Percentiles rank a stretch among this genome's conserved stretches.
Conservation (phyloP, 2,329 filamentous ascomycete genomes). For the Neofusicoccum cordaticola region DNA sequence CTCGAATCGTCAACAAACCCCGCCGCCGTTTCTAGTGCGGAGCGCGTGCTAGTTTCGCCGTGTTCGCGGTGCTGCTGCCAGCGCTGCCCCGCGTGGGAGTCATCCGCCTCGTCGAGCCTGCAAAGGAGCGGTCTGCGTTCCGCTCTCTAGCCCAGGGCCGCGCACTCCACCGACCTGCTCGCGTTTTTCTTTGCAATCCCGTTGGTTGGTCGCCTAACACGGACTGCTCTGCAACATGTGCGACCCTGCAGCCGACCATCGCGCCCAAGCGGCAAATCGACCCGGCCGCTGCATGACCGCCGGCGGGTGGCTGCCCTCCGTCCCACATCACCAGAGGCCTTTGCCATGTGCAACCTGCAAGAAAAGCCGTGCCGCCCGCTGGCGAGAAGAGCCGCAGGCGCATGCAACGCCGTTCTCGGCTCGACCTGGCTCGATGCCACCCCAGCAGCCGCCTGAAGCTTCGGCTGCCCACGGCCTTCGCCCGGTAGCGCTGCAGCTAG, state of each 20-base stretch:
- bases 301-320: constrained; percentile 1
- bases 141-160: not conserved
- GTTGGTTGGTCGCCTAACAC: constrained; percentile 5
- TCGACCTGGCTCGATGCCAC: not conserved
- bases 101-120: not conserved
- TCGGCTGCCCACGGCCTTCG: constrained; percentile 2
- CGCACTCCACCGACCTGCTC: not conserved
- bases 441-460: not conserved
- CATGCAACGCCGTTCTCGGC: constrained; percentile 1
- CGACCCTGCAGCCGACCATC: constrained; percentile 4
- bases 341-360: constrained; percentile 4
- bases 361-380: not conserved
- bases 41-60: not conserved
- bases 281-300: not conserved
- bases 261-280: constrained; percentile 6
- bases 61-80: not conserved
- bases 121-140: constrained; percentile 5
- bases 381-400: constrained; percentile 5
- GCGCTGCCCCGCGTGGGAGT: not conserved
- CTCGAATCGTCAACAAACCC: not conserved
- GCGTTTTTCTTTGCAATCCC: not conserved
- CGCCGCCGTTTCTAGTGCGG: not conserved
- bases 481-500: not conserved
- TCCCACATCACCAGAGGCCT: constrained; percentile 1
- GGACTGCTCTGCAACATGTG: constrained; percentile 2